A percentile compares a stretch with the other conserved stretches of the same genome.
These are phyloP conservation scores for Triticum timopheevii DNA, from an alignment of 176 grass and related monocot species.

Conservation along the genomic window DNA sequence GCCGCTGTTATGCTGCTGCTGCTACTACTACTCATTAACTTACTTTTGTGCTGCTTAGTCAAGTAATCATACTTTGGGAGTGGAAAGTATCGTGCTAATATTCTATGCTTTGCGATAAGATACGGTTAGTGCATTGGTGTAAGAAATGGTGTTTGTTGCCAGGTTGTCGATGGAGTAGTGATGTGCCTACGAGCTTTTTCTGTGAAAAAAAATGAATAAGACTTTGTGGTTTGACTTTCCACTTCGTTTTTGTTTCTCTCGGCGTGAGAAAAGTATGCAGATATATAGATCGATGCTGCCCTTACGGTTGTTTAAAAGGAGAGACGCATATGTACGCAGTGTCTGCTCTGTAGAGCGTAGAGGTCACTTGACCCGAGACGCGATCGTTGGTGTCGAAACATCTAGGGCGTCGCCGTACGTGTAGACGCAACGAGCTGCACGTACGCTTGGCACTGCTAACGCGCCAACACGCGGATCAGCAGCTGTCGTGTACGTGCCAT, in stretches of 20 bases:
- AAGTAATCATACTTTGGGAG: slow-evolving; percentile 8
- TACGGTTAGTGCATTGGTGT: neutral
- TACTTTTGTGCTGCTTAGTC: slow-evolving; percentile 9
- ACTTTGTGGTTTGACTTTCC: slow-evolving; percentile 36
- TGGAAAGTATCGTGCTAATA: slow-evolving; percentile 1
- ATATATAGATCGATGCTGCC: neutral
- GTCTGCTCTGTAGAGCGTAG: neutral
- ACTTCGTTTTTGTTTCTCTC: neutral
- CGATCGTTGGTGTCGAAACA: neutral
- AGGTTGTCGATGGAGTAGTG: neutral
- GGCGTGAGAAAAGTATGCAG: neutral
- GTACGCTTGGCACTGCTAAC: neutral
- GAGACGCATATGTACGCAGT: neutral
- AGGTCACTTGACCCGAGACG: neutral
- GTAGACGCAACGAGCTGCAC: neutral
- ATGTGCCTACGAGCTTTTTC: neutral
- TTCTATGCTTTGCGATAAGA: slow-evolving; percentile 11
- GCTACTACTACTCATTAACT: neutral
- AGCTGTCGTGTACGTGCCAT: neutral
- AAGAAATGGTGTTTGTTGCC: neutral
- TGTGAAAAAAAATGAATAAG: neutral
- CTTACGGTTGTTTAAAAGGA: slow-evolving; percentile 6
- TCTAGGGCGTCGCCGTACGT: neutral
- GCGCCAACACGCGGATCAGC: neutral
- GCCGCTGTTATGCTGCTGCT: neutral